Evolutionary conservation across 768 basidiomycete species (phyloP).

Genomic region (Tulasnella sp.): DNA sequence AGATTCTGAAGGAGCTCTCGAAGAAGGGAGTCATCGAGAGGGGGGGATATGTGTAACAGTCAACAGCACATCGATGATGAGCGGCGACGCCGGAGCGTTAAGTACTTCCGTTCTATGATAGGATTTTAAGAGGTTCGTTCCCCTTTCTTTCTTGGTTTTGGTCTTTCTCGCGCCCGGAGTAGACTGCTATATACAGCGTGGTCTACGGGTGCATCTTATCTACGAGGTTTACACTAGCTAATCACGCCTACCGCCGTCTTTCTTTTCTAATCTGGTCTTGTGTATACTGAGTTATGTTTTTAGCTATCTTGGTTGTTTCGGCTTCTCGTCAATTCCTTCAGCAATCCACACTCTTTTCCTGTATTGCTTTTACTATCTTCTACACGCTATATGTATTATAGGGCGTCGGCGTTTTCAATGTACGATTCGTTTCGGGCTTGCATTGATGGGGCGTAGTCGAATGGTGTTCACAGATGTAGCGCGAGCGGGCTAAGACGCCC

Average conservation of each 20-base stretch:
- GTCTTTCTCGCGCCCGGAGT: not conserved
- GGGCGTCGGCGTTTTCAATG: not conserved
- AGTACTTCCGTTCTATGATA: not conserved
- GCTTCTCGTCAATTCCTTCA: not conserved
- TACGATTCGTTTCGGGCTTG: not conserved
- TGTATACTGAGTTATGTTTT: conserved; percentile 1
- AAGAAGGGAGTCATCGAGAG: conserved; percentile 8
- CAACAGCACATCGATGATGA: no score
- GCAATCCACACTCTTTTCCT: not conserved
- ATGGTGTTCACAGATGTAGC: not conserved
- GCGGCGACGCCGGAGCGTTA: not conserved
- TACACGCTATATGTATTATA: not conserved
- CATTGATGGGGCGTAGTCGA: not conserved
- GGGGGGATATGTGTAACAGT: not conserved
- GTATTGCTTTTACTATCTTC: not conserved
- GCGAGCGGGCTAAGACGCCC: not conserved
- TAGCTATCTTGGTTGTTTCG: not conserved
- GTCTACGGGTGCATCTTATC: not conserved
- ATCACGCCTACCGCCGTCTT: not conserved
- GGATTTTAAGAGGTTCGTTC: not conserved
- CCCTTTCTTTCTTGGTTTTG: not conserved
- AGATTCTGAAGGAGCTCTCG: conserved; percentile 22
- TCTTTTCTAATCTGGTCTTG: not conserved
- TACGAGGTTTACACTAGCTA: not conserved
- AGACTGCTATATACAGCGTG: not conserved